Conservation (phyloP, 1,139 yeast species). For the Geotrichum armillariae region DNA sequence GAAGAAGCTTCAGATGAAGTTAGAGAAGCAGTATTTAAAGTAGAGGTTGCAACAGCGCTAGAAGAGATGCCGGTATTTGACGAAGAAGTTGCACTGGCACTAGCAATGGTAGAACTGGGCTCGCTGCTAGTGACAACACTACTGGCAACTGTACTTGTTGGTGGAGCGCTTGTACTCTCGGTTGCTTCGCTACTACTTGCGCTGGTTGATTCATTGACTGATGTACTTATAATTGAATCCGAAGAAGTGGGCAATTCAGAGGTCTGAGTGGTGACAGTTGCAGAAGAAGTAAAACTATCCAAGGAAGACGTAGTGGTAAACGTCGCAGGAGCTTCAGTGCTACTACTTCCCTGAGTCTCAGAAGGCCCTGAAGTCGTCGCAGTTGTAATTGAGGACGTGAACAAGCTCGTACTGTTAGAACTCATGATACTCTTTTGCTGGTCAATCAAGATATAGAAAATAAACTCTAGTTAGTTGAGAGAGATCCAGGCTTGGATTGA, state of each 20-base stretch:
- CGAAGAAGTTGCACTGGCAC: too few species aligned
- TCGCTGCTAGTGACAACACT: too few species aligned
- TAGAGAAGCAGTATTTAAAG: too few species aligned
- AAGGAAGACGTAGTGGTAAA: slow-evolving; percentile 7
- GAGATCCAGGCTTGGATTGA: background rate
- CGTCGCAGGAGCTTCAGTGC: slow-evolving; percentile 4
- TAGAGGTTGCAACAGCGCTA: too few species aligned
- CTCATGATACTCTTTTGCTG: too few species aligned
- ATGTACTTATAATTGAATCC: background rate
- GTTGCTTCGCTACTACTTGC: background rate
- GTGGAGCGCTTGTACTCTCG: background rate
- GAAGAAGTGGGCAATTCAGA: background rate
- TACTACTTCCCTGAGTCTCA: background rate
- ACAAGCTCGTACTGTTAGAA: background rate
- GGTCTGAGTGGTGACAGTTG: background rate
- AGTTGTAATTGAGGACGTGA: background rate
- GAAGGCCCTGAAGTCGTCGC: background rate
- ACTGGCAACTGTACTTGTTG: background rate
- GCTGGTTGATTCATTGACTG: background rate
- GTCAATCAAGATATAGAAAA: too few species aligned
- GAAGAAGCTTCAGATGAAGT: too few species aligned
- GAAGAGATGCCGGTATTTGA: too few species aligned
- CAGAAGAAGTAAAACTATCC: background rate
- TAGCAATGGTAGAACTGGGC: too few species aligned
- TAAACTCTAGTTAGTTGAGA: too few species aligned